Evolutionary conservation across 1,284 basidiomycete genomes (phyloP).

Genomic region (Inonotus obliquus): DNA sequence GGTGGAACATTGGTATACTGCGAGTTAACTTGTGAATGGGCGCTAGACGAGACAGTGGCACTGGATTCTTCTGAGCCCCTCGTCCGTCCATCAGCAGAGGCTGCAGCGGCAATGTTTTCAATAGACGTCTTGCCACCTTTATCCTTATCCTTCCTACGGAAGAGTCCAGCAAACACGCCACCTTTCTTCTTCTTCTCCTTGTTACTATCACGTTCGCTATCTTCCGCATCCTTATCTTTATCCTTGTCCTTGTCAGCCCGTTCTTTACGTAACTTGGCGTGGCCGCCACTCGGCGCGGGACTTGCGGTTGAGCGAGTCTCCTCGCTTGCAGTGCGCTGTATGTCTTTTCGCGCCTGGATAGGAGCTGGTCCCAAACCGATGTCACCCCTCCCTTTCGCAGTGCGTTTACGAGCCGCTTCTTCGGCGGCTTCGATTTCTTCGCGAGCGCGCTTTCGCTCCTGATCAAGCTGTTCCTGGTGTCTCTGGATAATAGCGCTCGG

Average conservation of each 20-base stretch:
- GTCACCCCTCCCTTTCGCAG: conserved; percentile 28
- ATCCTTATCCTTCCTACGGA: conserved; percentile 76
- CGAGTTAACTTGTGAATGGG: conserved; percentile 13
- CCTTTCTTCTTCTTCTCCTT: conserved; percentile 56
- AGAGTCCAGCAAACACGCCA: conserved; percentile 68
- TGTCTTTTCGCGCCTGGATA: conserved; percentile 14
- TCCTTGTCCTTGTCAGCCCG: conserved; percentile 31
- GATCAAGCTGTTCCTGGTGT: conserved; percentile 55
- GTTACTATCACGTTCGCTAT: conserved; percentile 40
- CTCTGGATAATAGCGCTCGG: conserved; percentile 46
- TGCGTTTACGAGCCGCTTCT: conserved; percentile 53
- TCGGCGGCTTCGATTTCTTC: conserved; percentile 58
- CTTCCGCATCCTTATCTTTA: conserved; percentile 22
- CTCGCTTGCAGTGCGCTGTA: conserved; percentile 15
- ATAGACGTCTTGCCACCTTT: conserved; percentile 53
- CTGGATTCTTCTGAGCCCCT: conserved; percentile 24
- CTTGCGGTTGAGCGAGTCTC: conserved; percentile 22
- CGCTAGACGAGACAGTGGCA: conserved; percentile 16
- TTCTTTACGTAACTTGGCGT: conserved; percentile 66
- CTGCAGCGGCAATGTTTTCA: conserved; percentile 43
- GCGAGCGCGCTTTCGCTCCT: conserved; percentile 51
- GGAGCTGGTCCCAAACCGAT: conserved; percentile 8
- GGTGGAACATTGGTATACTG: conserved; percentile 18
- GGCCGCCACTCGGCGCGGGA: conserved; percentile 23
- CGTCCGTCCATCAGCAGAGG: conserved; percentile 31